phyloP scores from a whole-genome alignment of 2,329 filamentous ascomycete genomes.

The Ascochyta fabae region DNA sequence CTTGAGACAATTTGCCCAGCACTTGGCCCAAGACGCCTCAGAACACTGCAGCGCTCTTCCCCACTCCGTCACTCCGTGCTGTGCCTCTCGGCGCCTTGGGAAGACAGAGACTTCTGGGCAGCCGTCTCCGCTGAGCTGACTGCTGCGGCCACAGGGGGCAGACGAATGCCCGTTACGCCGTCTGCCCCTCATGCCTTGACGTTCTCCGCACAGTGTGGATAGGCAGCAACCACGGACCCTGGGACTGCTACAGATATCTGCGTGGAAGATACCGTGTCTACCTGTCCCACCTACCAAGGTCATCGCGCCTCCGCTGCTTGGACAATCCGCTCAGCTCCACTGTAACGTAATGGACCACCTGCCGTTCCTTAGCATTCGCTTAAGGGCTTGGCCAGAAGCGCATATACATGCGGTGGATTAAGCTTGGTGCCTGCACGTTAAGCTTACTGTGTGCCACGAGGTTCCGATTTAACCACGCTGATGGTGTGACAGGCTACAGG shows the following conservation, averaged over 20 bases:
- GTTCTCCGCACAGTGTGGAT: conserved; percentile 9
- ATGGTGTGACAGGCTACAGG: conserved; percentile 7
- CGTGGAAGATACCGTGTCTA: conserved; percentile 24
- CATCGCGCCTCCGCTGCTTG: conserved; percentile 26
- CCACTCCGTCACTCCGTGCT: conserved; percentile 17
- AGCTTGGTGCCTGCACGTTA: conserved; percentile 42
- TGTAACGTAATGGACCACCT: conserved; percentile 36
- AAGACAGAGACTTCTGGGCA: conserved; percentile 22
- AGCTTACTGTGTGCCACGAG: conserved; percentile 44
- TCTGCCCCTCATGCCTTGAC: conserved; percentile 1
- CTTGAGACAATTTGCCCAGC: conserved; percentile 31
- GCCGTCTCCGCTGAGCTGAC: conserved; percentile 20
- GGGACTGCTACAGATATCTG: conserved; percentile 10
- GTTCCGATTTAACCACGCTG: conserved; percentile 32
- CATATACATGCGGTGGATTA: conserved; percentile 22
- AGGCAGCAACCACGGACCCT: conserved; percentile 1
- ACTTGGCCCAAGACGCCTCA: conserved; percentile 32
- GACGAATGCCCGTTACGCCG: conserved; percentile 4
- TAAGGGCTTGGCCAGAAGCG: conserved; percentile 26
- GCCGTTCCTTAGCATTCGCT: conserved; percentile 31
- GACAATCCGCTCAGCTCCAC: conserved; percentile 42
- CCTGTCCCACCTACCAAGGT: conserved; percentile 23
- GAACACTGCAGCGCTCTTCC: conserved; percentile 15
- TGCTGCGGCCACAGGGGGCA: conserved; percentile 1
- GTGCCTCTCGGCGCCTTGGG: conserved; percentile 28